Evolutionary conservation across 768 basidiomycete species (phyloP).

Genomic region (Lentinula sp.): DNA sequence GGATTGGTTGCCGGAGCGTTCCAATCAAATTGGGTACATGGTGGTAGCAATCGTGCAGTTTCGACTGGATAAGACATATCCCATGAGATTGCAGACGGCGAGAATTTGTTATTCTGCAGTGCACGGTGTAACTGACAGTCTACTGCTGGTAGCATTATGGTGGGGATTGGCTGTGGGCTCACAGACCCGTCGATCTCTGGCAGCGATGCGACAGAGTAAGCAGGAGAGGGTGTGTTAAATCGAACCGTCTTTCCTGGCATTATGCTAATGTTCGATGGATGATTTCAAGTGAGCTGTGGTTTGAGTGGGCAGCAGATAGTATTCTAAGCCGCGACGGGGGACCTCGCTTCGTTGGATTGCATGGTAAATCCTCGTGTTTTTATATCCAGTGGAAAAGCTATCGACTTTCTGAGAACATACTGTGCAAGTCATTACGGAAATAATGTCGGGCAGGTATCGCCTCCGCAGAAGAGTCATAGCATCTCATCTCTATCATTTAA

Average conservation of each 20-base stretch:
- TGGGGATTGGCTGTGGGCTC: constrained; percentile 11
- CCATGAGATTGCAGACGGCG: constrained; percentile 6
- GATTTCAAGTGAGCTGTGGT: background rate
- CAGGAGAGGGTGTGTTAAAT: constrained; percentile 14
- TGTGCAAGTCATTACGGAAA: background rate
- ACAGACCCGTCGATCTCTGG: constrained; percentile 14
- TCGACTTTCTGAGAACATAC: background rate
- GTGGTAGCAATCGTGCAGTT: background rate
- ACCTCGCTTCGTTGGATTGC: background rate
- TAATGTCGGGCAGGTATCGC: constrained; percentile 2
- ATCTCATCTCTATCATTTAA: background rate
- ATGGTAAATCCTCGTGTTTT: background rate
- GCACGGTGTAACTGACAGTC: constrained; percentile 7
- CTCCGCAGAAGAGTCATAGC: constrained; percentile 5
- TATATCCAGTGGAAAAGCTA: background rate
- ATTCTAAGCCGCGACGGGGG: background rate
- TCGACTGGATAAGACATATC: constrained; percentile 11
- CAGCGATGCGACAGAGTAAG: constrained; percentile 11
- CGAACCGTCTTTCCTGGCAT: constrained; percentile 10
- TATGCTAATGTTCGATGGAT: background rate
- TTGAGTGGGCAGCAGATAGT: background rate
- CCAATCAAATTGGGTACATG: background rate
- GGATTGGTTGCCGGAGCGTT: constrained; percentile 5
- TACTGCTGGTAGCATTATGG: background rate
- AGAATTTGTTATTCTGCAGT: background rate